Base-by-base conservation (phyloP, 2,329 filamentous ascomycete genomes). In the Apiospora pterosperma region DNA sequence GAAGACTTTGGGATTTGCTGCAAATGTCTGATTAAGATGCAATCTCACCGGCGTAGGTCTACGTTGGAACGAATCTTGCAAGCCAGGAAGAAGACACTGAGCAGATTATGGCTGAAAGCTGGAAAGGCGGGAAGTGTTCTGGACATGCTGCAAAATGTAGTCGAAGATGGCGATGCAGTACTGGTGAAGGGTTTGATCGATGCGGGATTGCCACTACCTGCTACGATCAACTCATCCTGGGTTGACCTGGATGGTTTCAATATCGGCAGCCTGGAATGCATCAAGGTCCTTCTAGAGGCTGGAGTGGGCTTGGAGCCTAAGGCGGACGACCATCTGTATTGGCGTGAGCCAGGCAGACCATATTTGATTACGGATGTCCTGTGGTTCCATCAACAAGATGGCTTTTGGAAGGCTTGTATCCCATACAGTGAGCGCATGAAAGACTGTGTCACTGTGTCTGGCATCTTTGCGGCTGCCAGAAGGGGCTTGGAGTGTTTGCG, bases 341-440 rank as follows among this genome's bases (percentile, higher is more conserved):
- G n/a, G n/a, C n/a, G n/a, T n/a, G n/a, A n/a, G n/a, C n/a, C n/a
- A n/a, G n/a, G n/a, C n/a, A n/a, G n/a, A n/a, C n/a, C n/a, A n/a
- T n/a, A n/a, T n/a, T n/a, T n/a, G n/a, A n/a, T n/a, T n/a, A n/a
- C n/a, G n/a, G n/a, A n/a, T n/a, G n/a, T n/a, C n/a, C n/a, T n/a
- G n/a, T n/a, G n/a, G n/a, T n/a, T n/a, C n/a, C n/a, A n/a, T n/a
- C n/a, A n/a, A n/a, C n/a, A n/a, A n/a, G n/a, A n/a, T n/a, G n/a
- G n/a, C n/a, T n/a, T n/a, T n/a, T n/a, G n/a, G n/a, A n/a, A n/a
- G 25, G 16, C 7, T 11, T n/a, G 6, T n/a, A n/a, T n/a, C n/a
- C n/a, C n/a, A n/a, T n/a, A 2, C 2, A 34, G 3, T 4, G 16
- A 8, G 3, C 8, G 0, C 7, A 3, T 55, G 1, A 11, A 34